Evolutionary conservation across 371 early-diverging fungal genomes (phyloP).

Genomic region (Mortierella sp.): DNA sequence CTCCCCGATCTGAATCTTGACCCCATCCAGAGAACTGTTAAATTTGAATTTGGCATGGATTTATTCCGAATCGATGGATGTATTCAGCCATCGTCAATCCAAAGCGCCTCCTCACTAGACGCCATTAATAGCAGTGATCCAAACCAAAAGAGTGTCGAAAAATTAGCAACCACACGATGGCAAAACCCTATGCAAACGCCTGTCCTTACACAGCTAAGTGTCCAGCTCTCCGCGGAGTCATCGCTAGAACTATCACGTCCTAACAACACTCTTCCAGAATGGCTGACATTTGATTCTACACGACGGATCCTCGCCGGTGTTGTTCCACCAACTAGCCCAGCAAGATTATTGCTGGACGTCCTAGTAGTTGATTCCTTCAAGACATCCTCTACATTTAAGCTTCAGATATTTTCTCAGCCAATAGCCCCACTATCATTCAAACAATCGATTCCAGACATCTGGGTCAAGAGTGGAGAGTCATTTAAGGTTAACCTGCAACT

Average conservation of each 20-base stretch:
- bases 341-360: slow-evolving; percentile 8
- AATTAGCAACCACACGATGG: neutral
- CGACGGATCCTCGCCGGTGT: slow-evolving; percentile 15
- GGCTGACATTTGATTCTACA: slow-evolving; percentile 15
- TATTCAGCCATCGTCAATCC: slow-evolving; percentile 1
- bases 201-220: slow-evolving; percentile 1
- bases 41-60: slow-evolving; percentile 5
- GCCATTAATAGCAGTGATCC: neutral
- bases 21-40: neutral
- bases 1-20: slow-evolving; percentile 24
- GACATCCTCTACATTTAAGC: slow-evolving; percentile 9
- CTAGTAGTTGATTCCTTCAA: slow-evolving; percentile 8
- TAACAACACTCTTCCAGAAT: slow-evolving; percentile 21
- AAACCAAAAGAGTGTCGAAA: neutral
- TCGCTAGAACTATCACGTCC: neutral
- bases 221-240: slow-evolving; percentile 11
- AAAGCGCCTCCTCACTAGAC: neutral
- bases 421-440: slow-evolving; percentile 3
- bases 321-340: neutral
- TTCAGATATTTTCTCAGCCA: slow-evolving; percentile 17
- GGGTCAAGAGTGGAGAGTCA: slow-evolving; percentile 15
- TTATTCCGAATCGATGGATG: slow-evolving; percentile 30
- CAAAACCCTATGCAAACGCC: neutral
- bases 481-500: slow-evolving; percentile 12
- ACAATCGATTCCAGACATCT: slow-evolving; percentile 13